Base-by-base conservation (phyloP, 345 rosid genomes). In the Hibiscus tridactylites region DNA sequence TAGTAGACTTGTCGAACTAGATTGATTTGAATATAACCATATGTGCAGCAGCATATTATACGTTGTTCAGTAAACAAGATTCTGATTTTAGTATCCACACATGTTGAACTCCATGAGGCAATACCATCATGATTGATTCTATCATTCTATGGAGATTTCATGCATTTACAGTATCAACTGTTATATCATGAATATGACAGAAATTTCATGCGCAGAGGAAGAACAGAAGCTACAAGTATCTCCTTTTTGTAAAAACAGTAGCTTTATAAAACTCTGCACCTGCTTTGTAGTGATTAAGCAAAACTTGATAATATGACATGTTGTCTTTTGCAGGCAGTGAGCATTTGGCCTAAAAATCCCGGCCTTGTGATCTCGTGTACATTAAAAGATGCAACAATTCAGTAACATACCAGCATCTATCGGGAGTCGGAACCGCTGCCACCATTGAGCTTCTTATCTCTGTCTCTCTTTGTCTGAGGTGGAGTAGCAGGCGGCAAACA, bases 401-500 rank as follows among this genome's bases (percentile, higher is more conserved):
- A 35, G 8, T 35, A 35, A 35, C 39, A 35, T 35, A 35, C 39
- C 39, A 35, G 39, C 39, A 35, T 35, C 39, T 31, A 6, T 35
- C 1, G 39, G 39, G 39, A 35, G 8, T 35, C 84, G 16, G 67
- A 76, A 29, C 58, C 65, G 50, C 74, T 72, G 47, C 65, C 46
- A 60, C 71, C 70, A 24, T 15, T 58, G 11, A 49, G 73, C 85
- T 75, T 81, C 75, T 61, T 81, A 59, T 79, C 78, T 52, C 78
- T 67, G 56, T 73, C 83, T 71, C 75, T 80, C 83, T 79, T 84
- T 73, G 81, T 61, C 77, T 86, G 79, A 44, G 89, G 89, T 70
- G 93, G 91, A 65, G 91, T 83, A 50, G 69, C 77, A 3, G 91
- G 91, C 13, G 84, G 77, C 31, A 74, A 75, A 42, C 71, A 78